Evolutionary conservation across 352 stramenopile species (phyloP).

Genomic region (Albugo laibachii): DNA sequence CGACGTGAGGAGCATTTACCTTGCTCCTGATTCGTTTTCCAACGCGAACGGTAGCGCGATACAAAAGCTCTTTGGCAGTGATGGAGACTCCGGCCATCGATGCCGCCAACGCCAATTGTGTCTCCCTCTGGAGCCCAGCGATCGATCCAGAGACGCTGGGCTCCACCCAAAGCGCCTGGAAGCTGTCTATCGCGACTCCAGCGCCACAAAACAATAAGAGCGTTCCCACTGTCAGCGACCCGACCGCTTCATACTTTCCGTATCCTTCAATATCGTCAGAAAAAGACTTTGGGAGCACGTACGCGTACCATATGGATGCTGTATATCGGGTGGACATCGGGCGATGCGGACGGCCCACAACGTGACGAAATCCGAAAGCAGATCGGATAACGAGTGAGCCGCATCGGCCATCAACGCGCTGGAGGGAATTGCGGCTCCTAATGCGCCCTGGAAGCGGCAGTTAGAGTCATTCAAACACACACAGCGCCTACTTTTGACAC

Average conservation of each 20-base stretch:
- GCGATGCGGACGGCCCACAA: slow-evolving; percentile 85
- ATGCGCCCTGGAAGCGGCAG: slow-evolving; percentile 19
- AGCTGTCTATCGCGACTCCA: slow-evolving; percentile 43
- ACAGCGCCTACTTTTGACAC: slow-evolving; percentile 46
- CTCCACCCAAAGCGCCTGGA: slow-evolving; percentile 48
- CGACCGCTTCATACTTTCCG: slow-evolving; percentile 79
- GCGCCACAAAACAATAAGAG: slow-evolving; percentile 60
- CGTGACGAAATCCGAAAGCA: slow-evolving; percentile 93
- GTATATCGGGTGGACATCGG: slow-evolving; percentile 84
- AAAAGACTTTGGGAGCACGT: not conserved
- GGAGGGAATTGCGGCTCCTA: slow-evolving; percentile 65
- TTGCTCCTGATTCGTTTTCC: slow-evolving; percentile 85
- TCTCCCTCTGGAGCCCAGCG: not conserved
- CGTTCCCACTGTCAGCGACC: slow-evolving; percentile 65
- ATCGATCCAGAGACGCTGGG: not conserved
- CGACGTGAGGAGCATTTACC: slow-evolving; percentile 6
- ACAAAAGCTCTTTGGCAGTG: slow-evolving; percentile 87
- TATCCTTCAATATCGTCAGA: slow-evolving; percentile 21
- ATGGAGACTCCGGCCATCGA: slow-evolving; percentile 81
- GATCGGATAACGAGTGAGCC: slow-evolving; percentile 89
- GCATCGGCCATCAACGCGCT: slow-evolving; percentile 90
- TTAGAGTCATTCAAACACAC: not conserved
- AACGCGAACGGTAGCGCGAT: slow-evolving; percentile 83
- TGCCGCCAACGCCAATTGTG: slow-evolving; percentile 51
- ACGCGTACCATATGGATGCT: slow-evolving; percentile 66